A percentile compares a stretch with the other conserved stretches of the same genome.
Conservation (phyloP, 2,329 filamentous ascomycete genomes). For the Penicillium sp. region DNA sequence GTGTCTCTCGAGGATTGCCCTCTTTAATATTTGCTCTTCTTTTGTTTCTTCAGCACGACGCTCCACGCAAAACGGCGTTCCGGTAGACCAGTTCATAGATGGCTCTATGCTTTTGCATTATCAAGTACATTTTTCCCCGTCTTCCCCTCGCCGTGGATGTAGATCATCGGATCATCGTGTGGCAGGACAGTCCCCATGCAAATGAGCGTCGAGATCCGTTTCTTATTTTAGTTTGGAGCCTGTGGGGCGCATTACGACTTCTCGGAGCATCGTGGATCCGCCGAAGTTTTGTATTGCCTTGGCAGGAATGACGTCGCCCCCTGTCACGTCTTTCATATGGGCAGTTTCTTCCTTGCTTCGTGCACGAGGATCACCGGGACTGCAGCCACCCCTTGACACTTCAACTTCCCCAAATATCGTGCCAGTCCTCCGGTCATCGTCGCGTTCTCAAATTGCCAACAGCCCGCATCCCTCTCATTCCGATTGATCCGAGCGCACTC, state of each 20-base stretch:
- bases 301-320: neutral
- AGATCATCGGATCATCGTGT: neutral
- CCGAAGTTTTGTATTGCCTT: neutral
- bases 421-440: neutral
- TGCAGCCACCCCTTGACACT: neutral
- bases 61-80: neutral
- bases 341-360: neutral
- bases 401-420: neutral
- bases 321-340: neutral
- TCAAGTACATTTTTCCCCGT: neutral
- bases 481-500: neutral
- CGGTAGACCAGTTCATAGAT: neutral
- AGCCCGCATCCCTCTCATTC: neutral
- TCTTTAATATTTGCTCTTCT: neutral
- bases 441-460: neutral
- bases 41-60: neutral
- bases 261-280: neutral
- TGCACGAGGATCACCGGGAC: neutral
- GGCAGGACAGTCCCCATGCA: neutral
- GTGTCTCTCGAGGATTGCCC: slow-evolving; percentile 12
- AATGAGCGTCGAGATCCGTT: neutral
- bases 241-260: neutral
- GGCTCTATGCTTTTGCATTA: neutral
- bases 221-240: neutral
- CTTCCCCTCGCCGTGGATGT: neutral